phyloP scores from a whole-genome alignment of 2,329 filamentous ascomycete species.

The Ceratocystis papillata region DNA sequence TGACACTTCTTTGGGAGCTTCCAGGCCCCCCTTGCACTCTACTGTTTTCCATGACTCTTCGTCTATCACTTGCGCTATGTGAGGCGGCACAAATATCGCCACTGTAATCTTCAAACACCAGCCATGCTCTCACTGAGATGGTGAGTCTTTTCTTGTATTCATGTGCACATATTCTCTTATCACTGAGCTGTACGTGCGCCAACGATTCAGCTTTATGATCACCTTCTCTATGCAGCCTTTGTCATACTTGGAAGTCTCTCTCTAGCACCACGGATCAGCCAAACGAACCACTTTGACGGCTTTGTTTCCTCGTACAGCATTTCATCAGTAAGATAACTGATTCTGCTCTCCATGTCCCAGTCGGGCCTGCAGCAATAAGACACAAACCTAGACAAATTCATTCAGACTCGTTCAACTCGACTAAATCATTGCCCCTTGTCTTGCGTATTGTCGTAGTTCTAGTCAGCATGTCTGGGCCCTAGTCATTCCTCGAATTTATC shows the following conservation, averaged over 20 bases:
- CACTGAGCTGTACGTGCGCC: neutral
- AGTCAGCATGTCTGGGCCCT: neutral
- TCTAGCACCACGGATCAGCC: neutral
- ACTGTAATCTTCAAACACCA: neutral
- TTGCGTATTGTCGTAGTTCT: neutral
- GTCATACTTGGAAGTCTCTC: neutral
- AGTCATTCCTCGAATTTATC: neutral
- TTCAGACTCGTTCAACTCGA: too few species aligned
- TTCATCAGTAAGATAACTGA: too few species aligned
- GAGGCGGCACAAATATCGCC: neutral
- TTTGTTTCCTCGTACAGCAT: too few species aligned
- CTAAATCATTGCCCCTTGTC: too few species aligned
- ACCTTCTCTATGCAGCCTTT: neutral
- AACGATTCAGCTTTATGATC: neutral
- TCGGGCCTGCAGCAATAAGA: too few species aligned
- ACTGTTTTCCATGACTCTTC: neutral
- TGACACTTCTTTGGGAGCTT: constrained; percentile 5
- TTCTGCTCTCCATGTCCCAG: too few species aligned
- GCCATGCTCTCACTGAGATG: too few species aligned
- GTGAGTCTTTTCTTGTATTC: neutral
- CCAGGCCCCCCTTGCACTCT: neutral
- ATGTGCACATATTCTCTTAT: neutral
- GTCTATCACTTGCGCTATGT: neutral
- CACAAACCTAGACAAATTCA: too few species aligned
- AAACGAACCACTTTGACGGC: neutral